These are phyloP conservation scores for Pythium phragmitis DNA, from an alignment of 352 stramenopile species.

Conservation along the genomic window DNA sequence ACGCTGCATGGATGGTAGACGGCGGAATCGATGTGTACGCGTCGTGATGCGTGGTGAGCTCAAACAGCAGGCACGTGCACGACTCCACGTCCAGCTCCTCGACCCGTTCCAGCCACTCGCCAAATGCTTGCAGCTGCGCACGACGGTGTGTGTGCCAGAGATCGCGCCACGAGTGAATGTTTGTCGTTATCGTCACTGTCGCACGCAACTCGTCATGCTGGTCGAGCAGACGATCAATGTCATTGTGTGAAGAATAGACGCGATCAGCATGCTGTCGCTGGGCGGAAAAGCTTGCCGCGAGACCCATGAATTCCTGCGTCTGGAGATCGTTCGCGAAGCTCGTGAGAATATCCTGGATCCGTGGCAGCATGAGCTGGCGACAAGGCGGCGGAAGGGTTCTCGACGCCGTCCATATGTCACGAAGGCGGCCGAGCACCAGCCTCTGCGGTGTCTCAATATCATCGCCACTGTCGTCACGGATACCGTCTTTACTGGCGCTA, in stretches of 20 bases:
- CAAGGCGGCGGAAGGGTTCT: neutral
- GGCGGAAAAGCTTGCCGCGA: neutral
- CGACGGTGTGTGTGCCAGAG: neutral
- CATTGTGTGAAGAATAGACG: slow-evolving; percentile 12
- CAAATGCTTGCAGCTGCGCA: neutral
- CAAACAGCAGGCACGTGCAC: slow-evolving; percentile 5
- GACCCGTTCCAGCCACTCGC: neutral
- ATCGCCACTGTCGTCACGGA: neutral
- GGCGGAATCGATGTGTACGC: neutral
- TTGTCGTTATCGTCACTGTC: neutral
- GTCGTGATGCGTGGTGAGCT: neutral
- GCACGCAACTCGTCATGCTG: slow-evolving; percentile 1
- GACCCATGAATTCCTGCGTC: neutral
- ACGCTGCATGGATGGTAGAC: neutral
- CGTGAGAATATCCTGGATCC: neutral
- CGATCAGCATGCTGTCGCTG: neutral
- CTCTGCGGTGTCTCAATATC: neutral
- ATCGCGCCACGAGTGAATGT: neutral
- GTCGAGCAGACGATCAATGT: neutral
- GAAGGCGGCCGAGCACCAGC: neutral
- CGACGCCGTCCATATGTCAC: neutral
- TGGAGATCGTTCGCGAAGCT: slow-evolving; percentile 1
- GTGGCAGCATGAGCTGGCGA: neutral
- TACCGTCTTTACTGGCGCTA: neutral
- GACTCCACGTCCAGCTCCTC: neutral